A percentile compares a stretch with the other conserved stretches of the same genome.
Evolutionary conservation across 176 grass and related monocot genomes (phyloP).

Genomic region (Raddia guianensis): DNA sequence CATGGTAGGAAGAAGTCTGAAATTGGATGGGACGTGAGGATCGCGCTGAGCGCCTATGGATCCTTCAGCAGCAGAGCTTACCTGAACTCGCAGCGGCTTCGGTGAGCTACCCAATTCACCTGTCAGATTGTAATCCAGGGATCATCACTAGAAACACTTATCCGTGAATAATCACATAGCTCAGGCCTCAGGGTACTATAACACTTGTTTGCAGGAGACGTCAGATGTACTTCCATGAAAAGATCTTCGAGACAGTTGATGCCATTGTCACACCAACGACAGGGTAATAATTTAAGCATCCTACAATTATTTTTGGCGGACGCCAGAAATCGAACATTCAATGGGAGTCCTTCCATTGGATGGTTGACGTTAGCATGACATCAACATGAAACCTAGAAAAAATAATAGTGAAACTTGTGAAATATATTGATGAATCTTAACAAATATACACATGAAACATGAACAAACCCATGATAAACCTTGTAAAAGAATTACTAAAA

Average conservation of each 20-base stretch:
- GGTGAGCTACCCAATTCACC: slow-evolving; percentile 33
- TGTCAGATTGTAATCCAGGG: neutral
- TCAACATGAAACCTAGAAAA: no score
- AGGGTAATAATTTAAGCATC: slow-evolving; percentile 39
- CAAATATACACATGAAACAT: no score
- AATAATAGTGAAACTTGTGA: no score
- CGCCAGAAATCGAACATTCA: no score
- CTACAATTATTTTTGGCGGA: no score
- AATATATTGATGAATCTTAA: no score
- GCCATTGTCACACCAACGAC: slow-evolving; percentile 87
- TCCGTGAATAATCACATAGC: neutral
- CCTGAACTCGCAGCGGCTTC: slow-evolving; percentile 78
- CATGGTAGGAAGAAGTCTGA: slow-evolving; percentile 50
- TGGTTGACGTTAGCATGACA: no score
- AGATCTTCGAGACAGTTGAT: slow-evolving; percentile 71
- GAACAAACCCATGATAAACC: no score
- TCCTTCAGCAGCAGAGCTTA: slow-evolving; percentile 83
- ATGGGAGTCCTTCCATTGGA: no score
- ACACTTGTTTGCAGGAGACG: slow-evolving; percentile 48
- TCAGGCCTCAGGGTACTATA: neutral
- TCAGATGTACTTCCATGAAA: slow-evolving; percentile 82
- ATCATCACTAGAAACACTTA: neutral
- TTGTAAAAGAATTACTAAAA: no score
- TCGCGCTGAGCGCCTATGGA: slow-evolving; percentile 66
- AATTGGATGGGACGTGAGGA: slow-evolving; percentile 83